Percentiles rank a stretch among this genome's conserved stretches.
Evolutionary conservation across 164 flowering plant genomes (phyloP).

Genomic region (Piper betle): DNA sequence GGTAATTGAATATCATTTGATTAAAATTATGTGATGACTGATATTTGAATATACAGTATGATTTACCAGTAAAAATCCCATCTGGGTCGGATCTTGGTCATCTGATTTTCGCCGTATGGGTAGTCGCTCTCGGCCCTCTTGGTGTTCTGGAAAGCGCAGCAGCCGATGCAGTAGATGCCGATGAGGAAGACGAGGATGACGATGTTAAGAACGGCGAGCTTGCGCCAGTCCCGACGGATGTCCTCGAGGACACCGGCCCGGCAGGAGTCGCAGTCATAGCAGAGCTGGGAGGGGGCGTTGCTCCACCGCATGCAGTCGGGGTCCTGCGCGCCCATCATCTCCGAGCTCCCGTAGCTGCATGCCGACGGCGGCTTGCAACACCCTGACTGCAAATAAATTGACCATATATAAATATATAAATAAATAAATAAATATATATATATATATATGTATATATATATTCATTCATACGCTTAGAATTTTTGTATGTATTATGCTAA

Average conservation of each 20-base stretch:
- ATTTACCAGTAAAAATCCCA: slow-evolving; percentile 86
- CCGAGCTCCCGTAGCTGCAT: slow-evolving; percentile 42
- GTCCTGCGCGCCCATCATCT: slow-evolving; percentile 32
- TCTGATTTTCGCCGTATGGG: slow-evolving; percentile 58
- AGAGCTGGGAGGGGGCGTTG: slow-evolving; percentile 46
- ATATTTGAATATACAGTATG: too few species aligned
- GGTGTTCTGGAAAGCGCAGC: slow-evolving; percentile 75
- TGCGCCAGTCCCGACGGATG: slow-evolving; percentile 64
- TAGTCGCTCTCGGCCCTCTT: slow-evolving; percentile 52
- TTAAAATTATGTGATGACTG: too few species aligned
- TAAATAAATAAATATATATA: too few species aligned
- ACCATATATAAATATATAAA: background rate
- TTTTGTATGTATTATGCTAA: too few species aligned
- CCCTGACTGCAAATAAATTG: slow-evolving; percentile 54
- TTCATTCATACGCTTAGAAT: too few species aligned
- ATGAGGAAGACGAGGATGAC: slow-evolving; percentile 67
- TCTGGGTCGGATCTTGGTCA: slow-evolving; percentile 74
- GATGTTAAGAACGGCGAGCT: slow-evolving; percentile 65
- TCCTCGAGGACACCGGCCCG: slow-evolving; percentile 84
- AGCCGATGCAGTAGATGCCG: slow-evolving; percentile 61
- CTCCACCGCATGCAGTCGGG: slow-evolving; percentile 84
- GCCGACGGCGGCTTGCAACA: slow-evolving; percentile 95
- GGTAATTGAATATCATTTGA: too few species aligned
- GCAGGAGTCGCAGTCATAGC: slow-evolving; percentile 96
- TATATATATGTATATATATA: too few species aligned